A percentile compares a stretch with the other conserved stretches of the same genome.
Evolutionary conservation across 2,329 filamentous ascomycete genomes (phyloP).

Genomic region (Aspergillus phoenicis): DNA sequence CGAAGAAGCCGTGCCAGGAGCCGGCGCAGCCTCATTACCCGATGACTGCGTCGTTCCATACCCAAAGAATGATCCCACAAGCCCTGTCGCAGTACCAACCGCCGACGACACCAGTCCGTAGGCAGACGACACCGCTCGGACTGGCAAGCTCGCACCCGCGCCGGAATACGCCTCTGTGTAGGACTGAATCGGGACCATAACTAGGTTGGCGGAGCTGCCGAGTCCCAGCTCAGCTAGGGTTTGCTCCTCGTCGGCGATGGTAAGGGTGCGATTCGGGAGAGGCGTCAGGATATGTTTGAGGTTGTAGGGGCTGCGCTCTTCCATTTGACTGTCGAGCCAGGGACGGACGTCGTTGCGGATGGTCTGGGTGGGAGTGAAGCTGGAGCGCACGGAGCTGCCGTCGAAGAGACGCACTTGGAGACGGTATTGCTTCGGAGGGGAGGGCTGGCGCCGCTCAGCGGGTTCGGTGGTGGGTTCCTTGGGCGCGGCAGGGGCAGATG

Average conservation of each 20-base stretch:
- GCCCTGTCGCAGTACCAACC: conserved; percentile 45
- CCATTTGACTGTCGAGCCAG: conserved; percentile 72
- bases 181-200: conserved; percentile 71
- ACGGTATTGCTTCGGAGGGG: conserved; percentile 51
- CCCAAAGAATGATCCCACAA: conserved; percentile 49
- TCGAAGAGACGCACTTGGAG: conserved; percentile 83
- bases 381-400: conserved; percentile 73
- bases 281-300: conserved; percentile 85
- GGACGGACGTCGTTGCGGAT: conserved; percentile 68
- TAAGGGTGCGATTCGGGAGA: conserved; percentile 72
- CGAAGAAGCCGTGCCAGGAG: conserved; percentile 9
- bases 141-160: conserved; percentile 41
- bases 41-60: conserved; percentile 31
- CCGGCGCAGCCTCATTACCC: conserved; percentile 15
- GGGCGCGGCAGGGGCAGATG: conserved; percentile 8
- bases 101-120: conserved; percentile 49
- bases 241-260: conserved; percentile 71
- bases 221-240: conserved; percentile 71
- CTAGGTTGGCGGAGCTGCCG: conserved; percentile 76
- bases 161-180: conserved; percentile 62
- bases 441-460: conserved; percentile 10
- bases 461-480: conserved; percentile 12
- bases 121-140: conserved; percentile 44
- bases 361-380: conserved; percentile 66
- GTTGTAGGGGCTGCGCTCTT: conserved; percentile 67